These are phyloP conservation scores for Cryphonectria radicalis DNA, from an alignment of 2,329 filamentous ascomycete genomes.

Conservation along the genomic window DNA sequence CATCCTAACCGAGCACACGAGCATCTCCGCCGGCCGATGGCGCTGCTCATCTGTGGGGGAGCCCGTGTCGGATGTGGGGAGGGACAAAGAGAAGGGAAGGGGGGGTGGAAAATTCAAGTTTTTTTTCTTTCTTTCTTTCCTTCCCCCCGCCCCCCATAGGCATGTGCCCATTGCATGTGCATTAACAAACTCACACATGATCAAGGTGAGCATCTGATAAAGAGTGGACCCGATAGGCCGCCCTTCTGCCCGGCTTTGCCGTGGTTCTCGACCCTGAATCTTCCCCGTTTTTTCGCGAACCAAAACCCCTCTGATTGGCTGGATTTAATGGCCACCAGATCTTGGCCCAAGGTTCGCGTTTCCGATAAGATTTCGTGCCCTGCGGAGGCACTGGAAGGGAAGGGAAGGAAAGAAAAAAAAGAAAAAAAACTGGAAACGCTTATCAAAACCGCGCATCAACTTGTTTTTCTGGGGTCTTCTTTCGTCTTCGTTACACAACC, in stretches of 20 bases:
- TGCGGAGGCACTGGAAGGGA: conserved; percentile 6
- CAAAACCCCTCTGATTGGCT: conserved; percentile 8
- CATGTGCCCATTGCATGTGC: background rate
- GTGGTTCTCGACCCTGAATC: background rate
- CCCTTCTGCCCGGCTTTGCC: background rate
- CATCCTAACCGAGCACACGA: background rate
- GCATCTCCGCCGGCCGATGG: conserved; percentile 20
- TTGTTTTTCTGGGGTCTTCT: conserved; percentile 15
- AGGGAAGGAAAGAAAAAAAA: background rate
- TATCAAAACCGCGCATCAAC: conserved; percentile 23
- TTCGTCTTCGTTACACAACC: conserved; percentile 1
- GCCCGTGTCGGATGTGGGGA: conserved; percentile 1
- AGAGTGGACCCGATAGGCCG: background rate
- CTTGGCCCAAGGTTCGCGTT: conserved; percentile 3
- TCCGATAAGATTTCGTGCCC: conserved; percentile 36
- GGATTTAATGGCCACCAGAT: conserved; percentile 28
- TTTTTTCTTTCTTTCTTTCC: background rate
- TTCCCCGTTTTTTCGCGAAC: conserved; percentile 24
- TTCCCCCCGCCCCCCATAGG: too few relatives aligned
- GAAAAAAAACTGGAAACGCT: conserved; percentile 10
- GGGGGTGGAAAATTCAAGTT: background rate
- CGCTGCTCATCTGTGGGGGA: conserved; percentile 20
- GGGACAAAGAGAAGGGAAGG: background rate
- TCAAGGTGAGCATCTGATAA: background rate
- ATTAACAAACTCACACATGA: conserved; percentile 7